Evolutionary conservation across 306 rosid species (phyloP).

Genomic region (Cucurbita pepo): DNA sequence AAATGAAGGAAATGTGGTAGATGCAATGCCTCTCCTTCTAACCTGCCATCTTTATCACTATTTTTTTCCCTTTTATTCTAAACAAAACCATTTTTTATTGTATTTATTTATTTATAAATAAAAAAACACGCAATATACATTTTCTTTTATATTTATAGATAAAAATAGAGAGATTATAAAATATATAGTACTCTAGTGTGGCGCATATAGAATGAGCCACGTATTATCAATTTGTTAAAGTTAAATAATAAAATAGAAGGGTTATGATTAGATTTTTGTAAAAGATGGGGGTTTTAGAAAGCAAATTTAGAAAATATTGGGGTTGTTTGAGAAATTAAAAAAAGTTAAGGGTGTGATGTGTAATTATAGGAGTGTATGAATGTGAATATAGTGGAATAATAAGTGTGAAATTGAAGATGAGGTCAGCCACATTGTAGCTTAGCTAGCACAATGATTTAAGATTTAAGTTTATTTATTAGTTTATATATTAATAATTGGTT

Average conservation of each 20-base stretch:
- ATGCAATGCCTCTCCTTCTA: conserved; percentile 1
- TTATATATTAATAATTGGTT: background rate
- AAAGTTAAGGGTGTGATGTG: background rate
- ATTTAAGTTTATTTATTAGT: background rate
- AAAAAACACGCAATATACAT: too few species aligned
- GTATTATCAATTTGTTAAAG: background rate
- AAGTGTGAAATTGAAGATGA: background rate
- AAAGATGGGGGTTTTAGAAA: background rate
- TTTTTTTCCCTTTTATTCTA: background rate
- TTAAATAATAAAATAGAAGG: background rate
- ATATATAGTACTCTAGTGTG: too few species aligned
- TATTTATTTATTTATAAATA: background rate
- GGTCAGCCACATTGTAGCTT: background rate
- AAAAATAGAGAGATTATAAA: too few species aligned
- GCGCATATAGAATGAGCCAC: background rate
- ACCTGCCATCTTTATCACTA: background rate
- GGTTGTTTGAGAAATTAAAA: background rate
- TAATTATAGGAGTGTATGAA: background rate
- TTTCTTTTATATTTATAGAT: too few species aligned
- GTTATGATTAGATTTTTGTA: background rate
- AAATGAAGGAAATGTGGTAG: conserved; percentile 3
- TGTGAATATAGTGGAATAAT: background rate
- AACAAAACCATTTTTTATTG: background rate
- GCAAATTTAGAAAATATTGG: background rate
- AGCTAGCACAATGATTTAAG: background rate